Evolutionary conservation across 768 basidiomycete species (phyloP), one percentile per base, ranked within the genome.

Genomic region (Thelephora ganbajun): DNA sequence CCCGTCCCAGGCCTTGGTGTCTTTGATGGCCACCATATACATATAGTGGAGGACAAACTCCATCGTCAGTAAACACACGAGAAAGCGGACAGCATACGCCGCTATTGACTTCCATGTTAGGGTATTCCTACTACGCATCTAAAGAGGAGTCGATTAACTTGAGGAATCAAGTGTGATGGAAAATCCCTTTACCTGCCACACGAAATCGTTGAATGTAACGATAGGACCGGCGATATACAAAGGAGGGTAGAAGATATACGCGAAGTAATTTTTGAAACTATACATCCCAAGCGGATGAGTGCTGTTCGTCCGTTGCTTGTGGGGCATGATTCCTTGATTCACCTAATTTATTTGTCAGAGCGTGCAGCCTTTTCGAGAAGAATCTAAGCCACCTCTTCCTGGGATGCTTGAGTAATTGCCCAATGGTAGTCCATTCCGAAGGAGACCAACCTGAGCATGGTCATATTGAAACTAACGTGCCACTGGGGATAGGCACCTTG

Each of bases 11-110:
- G 86, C 85, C 43, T 75, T 77, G 0, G 73, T 68, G 53, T 94
- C 89, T 63, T 97, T 97, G 67, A 97, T 94, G 2, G 93, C 94
- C 16, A 94, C 90, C 23, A 96, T 83, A 56, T 96, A 92, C 85
- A 97, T 96, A 61, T 75, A 89, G 59, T 99, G 96, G 35, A 93
- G 70, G 35, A 96, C 74, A 43, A 82, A 65, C 62, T 98, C 96
- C 87, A 97, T 96, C 4, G 80, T 85, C 33, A 93, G 57, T 13
- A 91, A 61, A 50, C 76, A 82, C 41, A 69, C 58, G 4, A 82
- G 43, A 61, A 94, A 92, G 13, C 94, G 82, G 26, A 77, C 42
- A 1, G 76, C 60, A 57, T 96, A 96, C 18, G 72, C 54, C 12
- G 76, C 48, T 12, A 71, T 64, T 11, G 61, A 51, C 11, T 66